Conservation (phyloP, 1,284 basidiomycete species). For the Sphagnurus paluster region DNA sequence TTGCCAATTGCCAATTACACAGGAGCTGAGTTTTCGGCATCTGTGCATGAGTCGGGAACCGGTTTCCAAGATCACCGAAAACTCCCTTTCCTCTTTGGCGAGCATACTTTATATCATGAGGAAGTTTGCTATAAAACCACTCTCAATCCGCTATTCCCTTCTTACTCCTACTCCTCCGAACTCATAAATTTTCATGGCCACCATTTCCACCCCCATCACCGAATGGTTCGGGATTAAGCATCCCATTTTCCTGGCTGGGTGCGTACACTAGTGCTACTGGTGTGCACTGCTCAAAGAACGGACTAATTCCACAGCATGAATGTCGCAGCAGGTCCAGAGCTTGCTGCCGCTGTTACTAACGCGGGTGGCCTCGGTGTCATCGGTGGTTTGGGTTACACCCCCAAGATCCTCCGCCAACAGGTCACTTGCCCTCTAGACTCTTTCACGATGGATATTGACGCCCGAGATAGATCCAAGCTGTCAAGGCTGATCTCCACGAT, state of each 20-base stretch:
- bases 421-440: slow-evolving; percentile 31
- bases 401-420: slow-evolving; percentile 70
- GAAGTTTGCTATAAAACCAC: slow-evolving; percentile 16
- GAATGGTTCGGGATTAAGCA: slow-evolving; percentile 86
- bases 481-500: slow-evolving; percentile 72
- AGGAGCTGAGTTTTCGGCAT: too few species aligned
- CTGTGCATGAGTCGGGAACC: slow-evolving; percentile 10
- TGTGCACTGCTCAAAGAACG: neutral
- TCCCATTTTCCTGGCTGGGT: slow-evolving; percentile 84
- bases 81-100: neutral
- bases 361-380: slow-evolving; percentile 88
- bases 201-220: slow-evolving; percentile 76
- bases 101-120: slow-evolving; percentile 15
- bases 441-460: slow-evolving; percentile 4
- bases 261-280: slow-evolving; percentile 15
- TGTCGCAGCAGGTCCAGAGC: slow-evolving; percentile 83
- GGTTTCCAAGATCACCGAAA: slow-evolving; percentile 12
- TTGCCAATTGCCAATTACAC: too few species aligned
- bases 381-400: slow-evolving; percentile 82
- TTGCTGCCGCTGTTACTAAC: slow-evolving; percentile 86
- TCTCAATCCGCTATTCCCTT: slow-evolving; percentile 1
- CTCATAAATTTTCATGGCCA: too few species aligned
- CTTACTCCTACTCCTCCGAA: slow-evolving; percentile 15
- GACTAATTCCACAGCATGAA: slow-evolving; percentile 65
- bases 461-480: slow-evolving; percentile 58